Base-by-base conservation (phyloP, 140 eudicot species). In the Erigeron philadelphicus region DNA sequence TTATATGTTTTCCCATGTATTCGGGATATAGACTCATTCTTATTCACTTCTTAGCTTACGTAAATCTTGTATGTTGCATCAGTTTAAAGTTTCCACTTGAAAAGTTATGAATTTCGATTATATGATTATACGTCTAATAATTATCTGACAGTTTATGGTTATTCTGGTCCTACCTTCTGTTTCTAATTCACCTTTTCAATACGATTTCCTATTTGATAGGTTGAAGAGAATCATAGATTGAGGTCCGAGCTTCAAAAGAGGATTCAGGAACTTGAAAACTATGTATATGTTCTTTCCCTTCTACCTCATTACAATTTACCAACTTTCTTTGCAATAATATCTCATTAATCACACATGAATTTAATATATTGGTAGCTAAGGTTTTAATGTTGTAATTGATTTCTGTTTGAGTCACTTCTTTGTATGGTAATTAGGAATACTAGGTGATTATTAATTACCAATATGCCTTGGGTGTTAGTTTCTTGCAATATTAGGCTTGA, bases 171-270 rank as follows among this genome's bases (percentile, higher is more conserved):
- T 58, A 62, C 25, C 19, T 47, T 46, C 17, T 66, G 43, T 74
- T 65, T 66, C 17, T 57, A 43, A 75, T 21, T 57, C 43, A 1
- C 23, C 8, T 11, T 70, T 49, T 52, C 11, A 8, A 5, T 76
- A 49, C 38, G 10, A 23, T 47, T 57, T 40, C 11, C n/a, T 11
- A 56, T 47, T 81, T 72, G 12, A 46, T 84, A 88, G 96, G 93
- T 83, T 61, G 96, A 92, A 61, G 98, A 92, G 89, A 92, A 92
- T 77, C 82, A 82, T 69, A 81, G 88, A 46, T 81, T 92, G 80
- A 84, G 86, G 74, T 76, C 80, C 65, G 96, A 92, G 79, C 96
- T 92, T 79, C 87, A 80, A 72, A 83, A 76, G 60, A 88, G 76
- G 70, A 77, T 65, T 76, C 78, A 79, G 74, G 93, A 92, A 72